phyloP scores from a whole-genome alignment of 257 asterid genomes.

The Solanum pimpinellifolium region DNA sequence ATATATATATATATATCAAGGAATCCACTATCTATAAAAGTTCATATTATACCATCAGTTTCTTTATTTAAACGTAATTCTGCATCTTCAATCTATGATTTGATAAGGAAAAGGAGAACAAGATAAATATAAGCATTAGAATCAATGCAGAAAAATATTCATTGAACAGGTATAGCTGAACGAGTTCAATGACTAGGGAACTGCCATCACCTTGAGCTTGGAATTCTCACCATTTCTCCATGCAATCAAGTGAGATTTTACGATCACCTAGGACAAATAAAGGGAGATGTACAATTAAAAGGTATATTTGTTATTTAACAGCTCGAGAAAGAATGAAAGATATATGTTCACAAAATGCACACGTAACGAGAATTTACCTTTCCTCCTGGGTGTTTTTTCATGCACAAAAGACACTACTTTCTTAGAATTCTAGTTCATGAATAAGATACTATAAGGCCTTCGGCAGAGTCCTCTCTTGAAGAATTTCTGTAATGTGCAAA shows the following conservation, averaged over 20 bases:
- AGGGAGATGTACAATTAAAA: not conserved
- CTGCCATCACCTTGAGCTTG: not conserved
- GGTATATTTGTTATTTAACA: not conserved
- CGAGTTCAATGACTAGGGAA: not conserved
- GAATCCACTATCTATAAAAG: not conserved
- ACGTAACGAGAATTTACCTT: not conserved
- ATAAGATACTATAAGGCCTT: not conserved
- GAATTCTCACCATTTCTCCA: not conserved
- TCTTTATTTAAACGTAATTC: not conserved
- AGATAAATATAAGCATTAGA: not conserved
- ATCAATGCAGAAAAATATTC: not conserved
- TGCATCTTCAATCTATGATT: not conserved
- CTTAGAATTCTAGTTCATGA: not conserved
- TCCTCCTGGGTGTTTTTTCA: not conserved
- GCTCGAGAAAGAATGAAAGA: not conserved
- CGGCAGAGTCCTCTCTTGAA: not conserved
- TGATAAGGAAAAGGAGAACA: not conserved
- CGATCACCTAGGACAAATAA: not conserved
- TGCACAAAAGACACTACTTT: not conserved
- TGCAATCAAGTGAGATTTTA: not conserved
- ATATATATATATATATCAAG: not conserved
- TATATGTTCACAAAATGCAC: not conserved
- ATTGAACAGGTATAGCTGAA: not conserved
- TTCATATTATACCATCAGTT: too few species aligned
- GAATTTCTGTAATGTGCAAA: slow-evolving; percentile 45